Evolutionary conservation across 1,284 basidiomycete species (phyloP).

Genomic region (Puccinia brachypodii): DNA sequence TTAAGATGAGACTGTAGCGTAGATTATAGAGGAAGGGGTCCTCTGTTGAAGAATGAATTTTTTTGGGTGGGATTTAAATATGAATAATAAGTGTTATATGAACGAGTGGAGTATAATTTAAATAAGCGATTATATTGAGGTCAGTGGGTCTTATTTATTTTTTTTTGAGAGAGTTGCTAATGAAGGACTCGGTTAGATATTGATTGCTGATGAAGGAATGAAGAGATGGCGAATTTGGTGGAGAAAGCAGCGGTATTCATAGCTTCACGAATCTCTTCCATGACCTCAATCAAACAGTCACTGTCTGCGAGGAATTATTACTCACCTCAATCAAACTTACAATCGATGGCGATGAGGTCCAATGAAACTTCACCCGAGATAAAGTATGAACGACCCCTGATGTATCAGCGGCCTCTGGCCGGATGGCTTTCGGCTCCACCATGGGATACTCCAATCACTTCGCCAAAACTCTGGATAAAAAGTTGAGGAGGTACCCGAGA

Average conservation of each 20-base stretch:
- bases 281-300: not conserved
- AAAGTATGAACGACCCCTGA: too few species aligned
- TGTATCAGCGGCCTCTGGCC: too few species aligned
- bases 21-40: not conserved
- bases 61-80: not conserved
- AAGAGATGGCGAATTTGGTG: not conserved
- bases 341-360: too few species aligned
- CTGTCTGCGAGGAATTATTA: too few species aligned
- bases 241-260: too few species aligned
- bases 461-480: too few species aligned
- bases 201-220: not conserved
- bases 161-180: not conserved
- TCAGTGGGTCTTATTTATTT: not conserved
- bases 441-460: too few species aligned
- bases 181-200: conserved; percentile 13
- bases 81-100: not conserved
- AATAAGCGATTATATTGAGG: not conserved
- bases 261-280: not conserved
- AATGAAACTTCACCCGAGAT: too few species aligned
- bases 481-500: too few species aligned
- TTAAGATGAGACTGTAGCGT: not conserved
- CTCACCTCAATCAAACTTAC: not conserved
- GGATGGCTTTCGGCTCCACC: too few species aligned
- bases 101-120: not conserved
- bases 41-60: too few species aligned